A percentile compares a stretch with the other conserved stretches of the same genome.
Conservation (phyloP, 352 stramenopile genomes). For the Pythium vanterpoolii region DNA sequence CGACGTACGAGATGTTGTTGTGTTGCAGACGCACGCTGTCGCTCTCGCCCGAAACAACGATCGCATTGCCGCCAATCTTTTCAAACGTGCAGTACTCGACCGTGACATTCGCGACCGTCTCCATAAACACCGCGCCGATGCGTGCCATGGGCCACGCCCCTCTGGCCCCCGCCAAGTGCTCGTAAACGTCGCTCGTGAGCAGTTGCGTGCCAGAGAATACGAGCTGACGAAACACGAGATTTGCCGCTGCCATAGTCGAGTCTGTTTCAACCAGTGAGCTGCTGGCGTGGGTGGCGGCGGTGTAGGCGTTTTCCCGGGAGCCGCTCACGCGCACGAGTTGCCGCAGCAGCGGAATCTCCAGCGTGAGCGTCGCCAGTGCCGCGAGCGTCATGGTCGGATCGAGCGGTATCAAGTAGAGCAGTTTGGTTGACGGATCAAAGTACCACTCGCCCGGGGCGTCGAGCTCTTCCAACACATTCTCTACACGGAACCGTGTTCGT, state of each 20-base stretch:
- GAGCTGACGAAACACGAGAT: constrained; percentile 59
- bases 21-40: constrained; percentile 44
- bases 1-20: constrained; percentile 74
- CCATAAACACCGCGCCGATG: constrained; percentile 58
- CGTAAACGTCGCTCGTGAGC: constrained; percentile 52
- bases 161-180: constrained; percentile 29
- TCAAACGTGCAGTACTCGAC: constrained; percentile 63
- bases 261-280: constrained; percentile 40
- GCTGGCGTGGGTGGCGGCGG: constrained; percentile 38
- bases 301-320: constrained; percentile 49
- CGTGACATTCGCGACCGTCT: constrained; percentile 43
- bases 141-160: constrained; percentile 56
- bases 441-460: constrained; percentile 66
- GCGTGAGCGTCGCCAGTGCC: constrained; percentile 23
- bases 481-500: constrained; percentile 40
- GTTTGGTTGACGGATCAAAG: constrained; percentile 44
- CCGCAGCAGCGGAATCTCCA: constrained; percentile 58
- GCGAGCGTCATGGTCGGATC: constrained; percentile 20
- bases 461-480: constrained; percentile 64
- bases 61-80: constrained; percentile 68
- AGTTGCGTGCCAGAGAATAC: constrained; percentile 61
- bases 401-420: constrained; percentile 61
- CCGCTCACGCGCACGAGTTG: constrained; percentile 66
- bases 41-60: constrained; percentile 62
- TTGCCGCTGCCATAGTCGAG: constrained; percentile 29